Evolutionary conservation across 495 filamentous ascomycete species (phyloP), one percentile per base, ranked within the genome.

Genomic region (Podospora pseudopauciseta): DNA sequence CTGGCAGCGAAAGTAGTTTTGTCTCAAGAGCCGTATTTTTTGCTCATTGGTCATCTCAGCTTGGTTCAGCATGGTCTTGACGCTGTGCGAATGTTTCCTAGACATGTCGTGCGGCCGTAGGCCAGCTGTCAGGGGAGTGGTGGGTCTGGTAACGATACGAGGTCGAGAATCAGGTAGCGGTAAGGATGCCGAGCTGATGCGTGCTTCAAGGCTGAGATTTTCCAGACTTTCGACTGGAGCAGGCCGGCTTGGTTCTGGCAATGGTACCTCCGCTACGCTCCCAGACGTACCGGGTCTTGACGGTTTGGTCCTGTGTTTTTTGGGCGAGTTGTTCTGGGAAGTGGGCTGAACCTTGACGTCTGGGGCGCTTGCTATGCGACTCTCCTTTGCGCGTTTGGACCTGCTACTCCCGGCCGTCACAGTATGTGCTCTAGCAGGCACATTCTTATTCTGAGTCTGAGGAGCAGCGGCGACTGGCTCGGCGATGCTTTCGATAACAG

Each of bases 1-100:
- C 75, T 92, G 84, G 65, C 86, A 88, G 6, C 89, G 84, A 72
- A 91, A 92, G 69, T 92, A 92, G 73, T 92, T 91, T 66, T 90
- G 85, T 66, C 88, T 80, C 62, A 92, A 76, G 49, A 91, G 77
- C 65, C 85, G 86, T 53, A 84, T 81, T 73, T 88, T 90, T 74
- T 90, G 87, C 4, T 74, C 73, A 16, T 69, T 69, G 19, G 82
- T 83, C 77, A 92, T 77, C 15, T 86, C 79, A 7, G 83, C 83
- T 18, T 88, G 84, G 32, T 80, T 84, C 20, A 86, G 61, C 20
- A 79, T 66, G 0, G 79, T 76, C 61, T 84, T 85, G 19, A 81
- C 69, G 63, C 80, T 74, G 68, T 87, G 84, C 5, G 82, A 81
- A 65, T 85, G 83, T 60, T 80, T 80, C 70, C 82, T 77, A 11